phyloP scores from a whole-genome alignment of 257 asterid genomes.

The Fraxinus excelsior region DNA sequence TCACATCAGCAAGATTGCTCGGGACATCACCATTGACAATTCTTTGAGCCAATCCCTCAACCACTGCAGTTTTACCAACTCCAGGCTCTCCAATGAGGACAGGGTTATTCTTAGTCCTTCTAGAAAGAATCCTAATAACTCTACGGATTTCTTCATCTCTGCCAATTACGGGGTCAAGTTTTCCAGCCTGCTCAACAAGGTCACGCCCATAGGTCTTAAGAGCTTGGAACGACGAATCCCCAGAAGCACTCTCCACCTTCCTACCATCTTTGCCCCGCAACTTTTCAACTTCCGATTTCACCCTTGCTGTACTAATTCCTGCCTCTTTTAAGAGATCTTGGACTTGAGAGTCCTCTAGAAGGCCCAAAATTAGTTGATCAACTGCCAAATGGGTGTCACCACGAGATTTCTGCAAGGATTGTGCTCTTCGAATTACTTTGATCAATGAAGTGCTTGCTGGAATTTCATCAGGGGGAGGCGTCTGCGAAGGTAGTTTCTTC shows the following conservation, averaged over 20 bases:
- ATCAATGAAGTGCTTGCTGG: constrained; percentile 66
- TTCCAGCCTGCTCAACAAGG: constrained; percentile 71
- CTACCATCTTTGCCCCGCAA: constrained; percentile 61
- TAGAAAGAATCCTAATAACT: constrained; percentile 63
- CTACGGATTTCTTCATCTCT: constrained; percentile 68
- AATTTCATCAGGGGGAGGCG: constrained; percentile 61
- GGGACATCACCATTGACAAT: constrained; percentile 65
- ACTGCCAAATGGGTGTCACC: constrained; percentile 67
- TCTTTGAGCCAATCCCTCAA: constrained; percentile 77
- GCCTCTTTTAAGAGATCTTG: constrained; percentile 57
- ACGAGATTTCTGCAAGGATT: constrained; percentile 53
- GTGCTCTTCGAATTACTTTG: constrained; percentile 64
- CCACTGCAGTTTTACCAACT: constrained; percentile 72
- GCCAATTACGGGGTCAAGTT: constrained; percentile 75
- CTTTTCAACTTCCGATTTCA: constrained; percentile 63
- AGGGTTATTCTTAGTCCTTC: constrained; percentile 74
- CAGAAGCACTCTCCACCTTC: constrained; percentile 71
- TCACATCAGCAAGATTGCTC: constrained; percentile 67
- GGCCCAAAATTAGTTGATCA: constrained; percentile 64
- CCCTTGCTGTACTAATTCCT: constrained; percentile 45
- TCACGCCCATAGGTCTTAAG: constrained; percentile 71
- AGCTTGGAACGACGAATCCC: constrained; percentile 62
- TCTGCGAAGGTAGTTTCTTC: constrained; percentile 59
- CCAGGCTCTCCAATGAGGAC: constrained; percentile 77
- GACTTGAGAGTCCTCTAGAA: constrained; percentile 64